Evolutionary conservation across 441 rosid genomes (phyloP), one percentile per base, ranked within the genome.

Genomic region (Pelargonium citronellum): DNA sequence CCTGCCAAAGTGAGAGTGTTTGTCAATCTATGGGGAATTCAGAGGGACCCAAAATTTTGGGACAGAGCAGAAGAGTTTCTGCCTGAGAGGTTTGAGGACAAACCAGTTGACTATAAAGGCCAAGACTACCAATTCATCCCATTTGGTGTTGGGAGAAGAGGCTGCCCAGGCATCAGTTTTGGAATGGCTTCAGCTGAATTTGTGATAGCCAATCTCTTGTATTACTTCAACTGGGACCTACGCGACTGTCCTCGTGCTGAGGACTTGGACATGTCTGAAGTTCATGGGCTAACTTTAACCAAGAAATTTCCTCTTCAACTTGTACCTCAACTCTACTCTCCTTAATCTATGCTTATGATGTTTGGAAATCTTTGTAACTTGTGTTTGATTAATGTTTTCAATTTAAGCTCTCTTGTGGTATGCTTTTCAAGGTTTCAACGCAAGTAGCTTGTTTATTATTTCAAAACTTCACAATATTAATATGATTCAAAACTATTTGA

Each of bases 11-110:
- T 81, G 0, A 65, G 37, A n/a, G 70, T 81, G 2, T 58, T 81
- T 0, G 51, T 78, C 66, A 83, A 81, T 8, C 37, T 71, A 0
- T 78, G 79, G 79, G 79, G 81, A 46, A 76, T 83, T 5, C 83
- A 77, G 16, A 77, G 75, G 55, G 82, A 79, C 47, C 83, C 80
- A 2, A 77, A 69, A n/a, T 0, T 62, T 0, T 79, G 87, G 83
- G 78, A 81, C 68, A 66, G n/a, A 0, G 74, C 82, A 0, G 79
- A 80, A n/a, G 75, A 76, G 17, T 79, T 75, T 43, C 5, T 17
- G 0, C 83, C 83, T 0, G 85, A 83, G 55, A 81, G 85, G 20
- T 83, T 83, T 51, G 11, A 7, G 5, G 37, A 71, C 5, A 16
- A 0, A 9, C 4, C 67, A 0, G 46, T 75, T 15, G 80, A 78